Percentiles rank a stretch among this genome's conserved stretches.
Conservation (phyloP, 257 asterid genomes). For the Agastache rugosa region DNA sequence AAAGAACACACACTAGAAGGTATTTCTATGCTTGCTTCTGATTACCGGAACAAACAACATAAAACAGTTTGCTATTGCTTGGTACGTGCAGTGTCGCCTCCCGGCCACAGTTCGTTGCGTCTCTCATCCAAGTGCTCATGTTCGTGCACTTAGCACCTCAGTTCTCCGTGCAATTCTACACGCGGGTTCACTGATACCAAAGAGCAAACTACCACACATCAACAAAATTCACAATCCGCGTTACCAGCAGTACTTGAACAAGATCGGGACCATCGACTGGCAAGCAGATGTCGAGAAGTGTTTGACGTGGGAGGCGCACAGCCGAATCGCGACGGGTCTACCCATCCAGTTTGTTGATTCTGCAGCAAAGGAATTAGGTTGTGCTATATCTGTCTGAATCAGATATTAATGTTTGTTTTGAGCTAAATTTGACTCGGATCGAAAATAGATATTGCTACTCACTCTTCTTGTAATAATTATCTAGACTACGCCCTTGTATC, state of each 20-base stretch:
- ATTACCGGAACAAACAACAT: constrained; percentile 10
- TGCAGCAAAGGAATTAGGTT: constrained; percentile 93
- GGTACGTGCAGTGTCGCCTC: constrained; percentile 78
- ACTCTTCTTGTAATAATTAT: constrained; percentile 30
- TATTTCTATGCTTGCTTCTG: constrained; percentile 12
- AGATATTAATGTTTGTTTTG: constrained; percentile 25
- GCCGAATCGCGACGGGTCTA: constrained; percentile 80
- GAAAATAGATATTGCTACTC: constrained; percentile 19
- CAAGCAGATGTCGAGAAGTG: constrained; percentile 78
- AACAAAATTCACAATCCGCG: constrained; percentile 52
- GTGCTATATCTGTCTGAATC: constrained; percentile 62
- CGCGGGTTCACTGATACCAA: constrained; percentile 55
- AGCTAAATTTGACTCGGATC: constrained; percentile 16
- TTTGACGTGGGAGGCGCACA: constrained; percentile 92
- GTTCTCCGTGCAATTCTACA: constrained; percentile 88
- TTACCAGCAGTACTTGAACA: constrained; percentile 65
- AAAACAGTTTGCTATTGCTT: constrained; percentile 16
- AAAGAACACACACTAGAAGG: not conserved
- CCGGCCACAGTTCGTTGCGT: constrained; percentile 90
- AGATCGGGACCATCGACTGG: constrained; percentile 63
- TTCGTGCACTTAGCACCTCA: constrained; percentile 94
- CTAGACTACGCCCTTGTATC: constrained; percentile 24
- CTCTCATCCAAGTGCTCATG: constrained; percentile 95
- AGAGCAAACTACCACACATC: constrained; percentile 41
- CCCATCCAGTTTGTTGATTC: constrained; percentile 65